phyloP scores from a whole-genome alignment of 495 filamentous ascomycete species.

The Viridothelium virens region DNA sequence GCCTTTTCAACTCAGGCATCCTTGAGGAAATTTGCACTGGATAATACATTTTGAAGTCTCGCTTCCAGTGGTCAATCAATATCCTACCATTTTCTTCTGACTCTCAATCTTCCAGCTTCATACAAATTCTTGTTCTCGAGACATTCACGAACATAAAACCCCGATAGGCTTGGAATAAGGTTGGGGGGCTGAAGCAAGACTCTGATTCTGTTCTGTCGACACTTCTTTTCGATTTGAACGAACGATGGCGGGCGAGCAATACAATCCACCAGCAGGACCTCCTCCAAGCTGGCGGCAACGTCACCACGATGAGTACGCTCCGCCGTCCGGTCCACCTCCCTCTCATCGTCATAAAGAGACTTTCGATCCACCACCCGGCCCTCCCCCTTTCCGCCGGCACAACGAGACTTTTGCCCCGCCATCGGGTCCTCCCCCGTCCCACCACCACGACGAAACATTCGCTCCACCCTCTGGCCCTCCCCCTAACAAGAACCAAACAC shows the following conservation, averaged over 20 bases:
- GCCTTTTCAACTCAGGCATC: too few relatives aligned
- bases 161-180: background rate
- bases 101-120: too few relatives aligned
- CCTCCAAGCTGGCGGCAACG: slow-evolving; percentile 14
- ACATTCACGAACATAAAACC: too few relatives aligned
- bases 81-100: too few relatives aligned
- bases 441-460: slow-evolving; percentile 1
- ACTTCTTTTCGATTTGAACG: background rate
- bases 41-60: too few relatives aligned
- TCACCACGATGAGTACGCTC: slow-evolving; percentile 18
- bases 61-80: too few relatives aligned
- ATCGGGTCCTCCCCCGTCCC: slow-evolving; percentile 39
- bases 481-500: slow-evolving; percentile 18
- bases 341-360: slow-evolving; percentile 11
- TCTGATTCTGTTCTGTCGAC: background rate
- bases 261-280: slow-evolving; percentile 20
- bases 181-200: background rate
- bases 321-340: slow-evolving; percentile 28
- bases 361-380: slow-evolving; percentile 24
- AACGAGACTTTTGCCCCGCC: slow-evolving; percentile 32
- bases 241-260: slow-evolving; percentile 11
- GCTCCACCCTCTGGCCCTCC: slow-evolving; percentile 1
- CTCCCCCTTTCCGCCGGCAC: slow-evolving; percentile 24
- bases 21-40: too few relatives aligned
- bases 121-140: too few relatives aligned